phyloP scores from a whole-genome alignment of 164 flowering plant species.

The Buxus sempervirens region DNA sequence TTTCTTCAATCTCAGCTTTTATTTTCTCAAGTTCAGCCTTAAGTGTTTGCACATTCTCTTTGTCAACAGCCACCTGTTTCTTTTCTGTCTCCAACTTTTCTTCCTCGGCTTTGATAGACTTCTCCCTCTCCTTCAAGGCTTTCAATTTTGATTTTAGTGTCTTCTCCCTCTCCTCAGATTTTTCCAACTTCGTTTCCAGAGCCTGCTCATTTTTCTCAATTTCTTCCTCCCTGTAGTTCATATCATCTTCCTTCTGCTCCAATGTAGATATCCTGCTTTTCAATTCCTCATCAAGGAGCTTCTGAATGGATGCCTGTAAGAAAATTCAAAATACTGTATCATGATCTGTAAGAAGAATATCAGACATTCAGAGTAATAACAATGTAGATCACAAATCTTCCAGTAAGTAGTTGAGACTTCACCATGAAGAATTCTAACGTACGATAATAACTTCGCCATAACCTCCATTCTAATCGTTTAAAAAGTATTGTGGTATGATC shows the following conservation, averaged over 20 bases:
- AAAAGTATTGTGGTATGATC: no score
- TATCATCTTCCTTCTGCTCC: slow-evolving; percentile 47
- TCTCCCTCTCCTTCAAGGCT: slow-evolving; percentile 62
- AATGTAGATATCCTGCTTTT: slow-evolving; percentile 33
- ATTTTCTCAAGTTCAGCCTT: slow-evolving; percentile 51
- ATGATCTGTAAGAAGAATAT: neutral
- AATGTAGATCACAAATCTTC: no score
- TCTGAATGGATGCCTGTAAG: slow-evolving; percentile 63
- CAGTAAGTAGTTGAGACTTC: no score
- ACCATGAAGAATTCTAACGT: no score
- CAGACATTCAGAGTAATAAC: neutral
- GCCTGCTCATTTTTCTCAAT: slow-evolving; percentile 56
- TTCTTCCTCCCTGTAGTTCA: slow-evolving; percentile 62
- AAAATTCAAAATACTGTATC: slow-evolving; percentile 6
- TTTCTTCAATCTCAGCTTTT: slow-evolving; percentile 38
- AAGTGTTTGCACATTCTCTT: slow-evolving; percentile 40
- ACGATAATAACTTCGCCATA: no score
- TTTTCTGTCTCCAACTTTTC: slow-evolving; percentile 47
- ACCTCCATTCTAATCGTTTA: no score
- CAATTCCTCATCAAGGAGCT: slow-evolving; percentile 61
- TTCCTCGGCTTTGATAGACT: slow-evolving; percentile 49
- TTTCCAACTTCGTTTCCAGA: slow-evolving; percentile 59
- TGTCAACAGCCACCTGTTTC: slow-evolving; percentile 40
- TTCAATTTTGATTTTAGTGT: slow-evolving; percentile 53
- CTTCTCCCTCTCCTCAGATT: slow-evolving; percentile 72